A percentile compares a stretch with the other conserved stretches of the same genome.
Evolutionary conservation across 2,329 filamentous ascomycete genomes (phyloP).

Genomic region (Colletotrichum sp.): DNA sequence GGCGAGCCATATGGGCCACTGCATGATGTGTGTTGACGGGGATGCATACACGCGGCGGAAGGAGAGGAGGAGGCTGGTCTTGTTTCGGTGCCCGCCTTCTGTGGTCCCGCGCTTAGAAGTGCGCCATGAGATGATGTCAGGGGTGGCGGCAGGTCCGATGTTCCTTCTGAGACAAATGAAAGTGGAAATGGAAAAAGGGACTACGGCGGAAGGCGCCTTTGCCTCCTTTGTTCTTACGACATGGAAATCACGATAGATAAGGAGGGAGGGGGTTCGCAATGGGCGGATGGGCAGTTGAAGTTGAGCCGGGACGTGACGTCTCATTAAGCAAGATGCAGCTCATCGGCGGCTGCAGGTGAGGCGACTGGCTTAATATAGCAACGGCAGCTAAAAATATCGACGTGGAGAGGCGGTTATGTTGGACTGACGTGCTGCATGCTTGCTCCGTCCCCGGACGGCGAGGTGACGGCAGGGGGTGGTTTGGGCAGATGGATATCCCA

Average conservation of each 20-base stretch:
- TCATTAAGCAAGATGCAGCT: constrained; percentile 37
- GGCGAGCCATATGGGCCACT: neutral
- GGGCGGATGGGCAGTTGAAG: neutral
- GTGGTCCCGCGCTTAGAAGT: neutral
- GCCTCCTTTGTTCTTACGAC: neutral
- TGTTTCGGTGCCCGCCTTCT: neutral
- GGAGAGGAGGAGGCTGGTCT: neutral
- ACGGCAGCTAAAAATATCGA: constrained; percentile 37
- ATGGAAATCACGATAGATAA: constrained; percentile 7
- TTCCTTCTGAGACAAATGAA: neutral
- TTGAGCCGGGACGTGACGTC: constrained; percentile 29
- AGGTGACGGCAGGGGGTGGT: neutral
- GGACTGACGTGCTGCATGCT: neutral
- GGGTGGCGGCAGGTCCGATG: neutral
- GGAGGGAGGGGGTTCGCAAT: neutral
- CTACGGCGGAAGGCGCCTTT: neutral
- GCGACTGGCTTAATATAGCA: constrained; percentile 42
- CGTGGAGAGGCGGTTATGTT: constrained; percentile 3
- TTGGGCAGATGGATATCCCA: neutral
- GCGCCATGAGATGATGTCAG: neutral
- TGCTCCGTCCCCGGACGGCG: neutral
- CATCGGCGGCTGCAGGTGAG: constrained; percentile 38
- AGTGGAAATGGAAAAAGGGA: neutral
- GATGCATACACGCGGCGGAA: neutral
- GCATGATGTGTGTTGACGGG: neutral